A percentile compares a stretch with the other conserved stretches of the same genome.
Conservation (phyloP, 805 yeast genomes). For the Schizosaccharomyces pombe region DNA sequence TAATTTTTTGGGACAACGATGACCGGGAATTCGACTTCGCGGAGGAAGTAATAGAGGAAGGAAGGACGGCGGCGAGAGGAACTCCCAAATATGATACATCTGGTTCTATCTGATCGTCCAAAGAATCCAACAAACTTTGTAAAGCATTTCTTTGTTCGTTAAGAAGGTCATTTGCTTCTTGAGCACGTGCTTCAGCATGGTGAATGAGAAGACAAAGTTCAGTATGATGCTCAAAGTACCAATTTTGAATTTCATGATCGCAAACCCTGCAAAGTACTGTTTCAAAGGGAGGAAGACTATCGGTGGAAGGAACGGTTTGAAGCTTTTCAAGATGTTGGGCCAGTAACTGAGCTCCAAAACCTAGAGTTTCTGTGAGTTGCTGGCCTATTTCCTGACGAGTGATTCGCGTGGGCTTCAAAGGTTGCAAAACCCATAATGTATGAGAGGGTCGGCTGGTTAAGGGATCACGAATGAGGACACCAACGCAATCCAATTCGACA, state of each 20-base stretch:
- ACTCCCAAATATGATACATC: not conserved
- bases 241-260: conserved; percentile 66
- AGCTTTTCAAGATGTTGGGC: not conserved
- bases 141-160: not conserved
- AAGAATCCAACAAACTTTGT: not conserved
- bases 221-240: conserved; percentile 89
- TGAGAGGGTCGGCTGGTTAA: not conserved
- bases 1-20: not conserved
- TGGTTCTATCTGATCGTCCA: not conserved
- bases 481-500: not conserved
- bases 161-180: conserved; percentile 44
- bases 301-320: not conserved
- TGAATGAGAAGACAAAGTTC: conserved; percentile 74
- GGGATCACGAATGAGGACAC: not conserved
- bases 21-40: not conserved
- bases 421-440: not conserved
- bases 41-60: not conserved
- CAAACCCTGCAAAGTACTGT: conserved; percentile 63
- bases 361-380: not conserved
- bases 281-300: not conserved
- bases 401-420: not conserved
- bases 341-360: conserved; percentile 3
- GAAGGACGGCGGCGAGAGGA: not conserved
- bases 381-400: not conserved
- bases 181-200: conserved; percentile 53